Base-by-base conservation (phyloP, 345 rosid species). In the Eucalyptus tenuipes region DNA sequence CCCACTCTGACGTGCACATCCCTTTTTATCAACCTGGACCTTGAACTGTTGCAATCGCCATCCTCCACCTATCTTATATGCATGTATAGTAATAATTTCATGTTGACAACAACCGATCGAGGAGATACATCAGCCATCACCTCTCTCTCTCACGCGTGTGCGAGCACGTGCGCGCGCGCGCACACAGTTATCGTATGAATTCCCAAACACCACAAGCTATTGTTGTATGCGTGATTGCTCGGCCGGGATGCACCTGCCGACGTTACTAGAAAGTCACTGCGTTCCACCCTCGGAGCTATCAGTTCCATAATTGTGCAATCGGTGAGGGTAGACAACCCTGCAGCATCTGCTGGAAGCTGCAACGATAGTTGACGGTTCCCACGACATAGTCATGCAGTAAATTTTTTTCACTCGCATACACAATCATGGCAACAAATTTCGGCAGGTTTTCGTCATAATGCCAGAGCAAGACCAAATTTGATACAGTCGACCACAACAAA, bases 91-190 rank as follows among this genome's bases (percentile, higher is more conserved):
- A 75, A 75, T 75, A 75, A 75, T 75, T 75, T 75, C 82, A 40
- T 75, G 29, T 75, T 75, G 82, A 75, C 82, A 75, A 75, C 82
- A 64, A 64, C 80, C 80, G 24, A 33, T 68, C 10, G 80, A 68
- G 42, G 80, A 31, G 17, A 7, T 14, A 64, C 37, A n/a, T n/a
- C 37, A 8, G 44, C 81, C 82, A 75, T 75, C 82, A 40, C 42
- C 47, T 75, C 82, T 18, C 42, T 66, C 82, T 22, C 45, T 37
- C 47, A 2, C 24, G 0, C 47, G 7, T 27, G 27, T 47, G 1
- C 22, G 13, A 2, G 81, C 25, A 2, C 12, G 42, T 5, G 11
- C 2, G 10, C 2, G 45, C 5, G 27, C 27, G 0, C 47, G 2
- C 81, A 24, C 82, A 22, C 9, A 20, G 20, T 18, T 40, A 20